Conservation (phyloP, 805 yeast species). For the Scheffersomyces amazonensis region DNA sequence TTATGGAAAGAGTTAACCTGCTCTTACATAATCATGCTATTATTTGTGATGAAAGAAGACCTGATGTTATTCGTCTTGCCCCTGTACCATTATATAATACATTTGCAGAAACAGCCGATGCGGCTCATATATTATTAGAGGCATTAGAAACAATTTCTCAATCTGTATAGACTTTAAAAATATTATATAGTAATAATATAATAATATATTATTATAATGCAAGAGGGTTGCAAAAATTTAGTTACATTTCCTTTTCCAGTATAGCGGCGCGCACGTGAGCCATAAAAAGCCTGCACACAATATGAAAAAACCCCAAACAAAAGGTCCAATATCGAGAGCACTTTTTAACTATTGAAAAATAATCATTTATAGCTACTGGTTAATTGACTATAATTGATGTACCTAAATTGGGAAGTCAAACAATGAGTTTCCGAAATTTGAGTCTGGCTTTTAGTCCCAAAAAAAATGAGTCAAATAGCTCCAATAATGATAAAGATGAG, state of each 20-base stretch:
- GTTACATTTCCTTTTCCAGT: neutral
- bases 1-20: conserved; percentile 60
- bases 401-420: no score
- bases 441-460: no score
- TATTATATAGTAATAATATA: no score
- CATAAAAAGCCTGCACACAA: no score
- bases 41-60: conserved; percentile 85
- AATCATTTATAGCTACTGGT: no score
- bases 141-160: conserved; percentile 21
- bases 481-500: no score
- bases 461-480: no score
- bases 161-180: neutral
- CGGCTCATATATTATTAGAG: conserved; percentile 44
- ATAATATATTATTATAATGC: neutral
- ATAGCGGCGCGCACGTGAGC: neutral
- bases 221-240: neutral
- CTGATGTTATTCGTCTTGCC: conserved; percentile 86
- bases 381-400: no score
- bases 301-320: no score
- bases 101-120: conserved; percentile 56
- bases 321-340: no score
- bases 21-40: conserved; percentile 58
- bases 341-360: no score
- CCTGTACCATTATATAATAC: conserved; percentile 84
- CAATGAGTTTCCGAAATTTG: no score